Conservation (phyloP, 495 filamentous ascomycete species). For the Podospora appendiculata region DNA sequence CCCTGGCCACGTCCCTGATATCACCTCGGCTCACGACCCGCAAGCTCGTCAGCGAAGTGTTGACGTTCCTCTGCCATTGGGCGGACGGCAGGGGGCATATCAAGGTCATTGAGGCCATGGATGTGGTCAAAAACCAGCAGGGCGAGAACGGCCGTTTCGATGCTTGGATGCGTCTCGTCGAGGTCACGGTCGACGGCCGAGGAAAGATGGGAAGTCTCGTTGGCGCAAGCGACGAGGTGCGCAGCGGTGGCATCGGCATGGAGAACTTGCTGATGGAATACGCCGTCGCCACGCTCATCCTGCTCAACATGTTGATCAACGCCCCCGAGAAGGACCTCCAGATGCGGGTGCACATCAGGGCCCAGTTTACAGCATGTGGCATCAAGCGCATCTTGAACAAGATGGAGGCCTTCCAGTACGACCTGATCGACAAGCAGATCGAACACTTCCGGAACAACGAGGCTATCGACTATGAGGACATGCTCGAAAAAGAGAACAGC, state of each 20-base stretch:
- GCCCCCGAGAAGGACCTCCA: slow-evolving; percentile 83
- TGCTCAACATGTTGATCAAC: slow-evolving; percentile 96
- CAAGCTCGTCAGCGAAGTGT: slow-evolving; percentile 91
- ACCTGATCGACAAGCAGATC: slow-evolving; percentile 96
- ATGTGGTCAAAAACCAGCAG: slow-evolving; percentile 81
- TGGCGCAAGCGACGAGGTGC: slow-evolving; percentile 92
- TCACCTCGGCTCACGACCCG: slow-evolving; percentile 86
- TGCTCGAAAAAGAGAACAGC: slow-evolving; percentile 83
- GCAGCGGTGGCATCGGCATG: slow-evolving; percentile 96
- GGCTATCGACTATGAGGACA: slow-evolving; percentile 95
- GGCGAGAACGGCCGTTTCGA: slow-evolving; percentile 95
- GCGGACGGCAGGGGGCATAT: slow-evolving; percentile 83
- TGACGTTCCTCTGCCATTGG: slow-evolving; percentile 98
- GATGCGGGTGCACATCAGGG: slow-evolving; percentile 85
- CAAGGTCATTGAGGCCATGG: slow-evolving; percentile 89
- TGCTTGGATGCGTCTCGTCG: slow-evolving; percentile 97
- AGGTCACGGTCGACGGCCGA: slow-evolving; percentile 92
- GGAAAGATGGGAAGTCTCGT: slow-evolving; percentile 98
- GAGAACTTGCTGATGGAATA: slow-evolving; percentile 99
- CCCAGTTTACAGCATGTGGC: slow-evolving; percentile 93
- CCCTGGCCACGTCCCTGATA: slow-evolving; percentile 77
- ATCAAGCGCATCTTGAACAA: slow-evolving; percentile 91
- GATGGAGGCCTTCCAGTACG: slow-evolving; percentile 98
- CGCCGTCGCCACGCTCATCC: slow-evolving; percentile 85
- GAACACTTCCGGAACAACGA: slow-evolving; percentile 90